A percentile compares a stretch with the other conserved stretches of the same genome.
Conservation (phyloP, 768 basidiomycete species). For the Collybia mongolica region DNA sequence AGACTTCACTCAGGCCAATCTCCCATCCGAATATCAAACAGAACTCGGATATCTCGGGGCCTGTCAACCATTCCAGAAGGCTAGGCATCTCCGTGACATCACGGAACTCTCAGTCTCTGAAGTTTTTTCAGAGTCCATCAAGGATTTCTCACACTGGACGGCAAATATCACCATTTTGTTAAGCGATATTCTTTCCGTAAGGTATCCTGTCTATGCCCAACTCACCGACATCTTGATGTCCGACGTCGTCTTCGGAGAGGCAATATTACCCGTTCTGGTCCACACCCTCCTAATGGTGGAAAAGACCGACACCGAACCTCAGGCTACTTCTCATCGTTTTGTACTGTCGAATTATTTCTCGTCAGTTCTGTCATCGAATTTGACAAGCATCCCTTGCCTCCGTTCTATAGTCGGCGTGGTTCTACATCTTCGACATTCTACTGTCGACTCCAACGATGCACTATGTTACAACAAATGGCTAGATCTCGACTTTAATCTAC, state of each 20-base stretch:
- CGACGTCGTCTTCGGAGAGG: constrained; percentile 58
- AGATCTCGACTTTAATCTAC: constrained; percentile 64
- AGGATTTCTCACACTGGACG: constrained; percentile 65
- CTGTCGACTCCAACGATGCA: constrained; percentile 32
- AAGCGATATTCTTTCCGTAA: constrained; percentile 51
- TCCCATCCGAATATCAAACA: constrained; percentile 35
- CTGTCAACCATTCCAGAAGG: constrained; percentile 37
- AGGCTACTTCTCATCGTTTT: constrained; percentile 23
- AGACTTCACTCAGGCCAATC: constrained; percentile 21
- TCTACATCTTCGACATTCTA: constrained; percentile 78
- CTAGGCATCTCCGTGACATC: constrained; percentile 33
- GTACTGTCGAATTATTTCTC: constrained; percentile 58
- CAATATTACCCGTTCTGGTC: constrained; percentile 73
- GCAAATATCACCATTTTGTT: constrained; percentile 54
- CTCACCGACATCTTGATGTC: constrained; percentile 56
- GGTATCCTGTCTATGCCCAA: constrained; percentile 67
- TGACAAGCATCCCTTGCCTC: constrained; percentile 41
- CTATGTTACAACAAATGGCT: constrained; percentile 80
- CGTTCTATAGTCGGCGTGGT: constrained; percentile 70
- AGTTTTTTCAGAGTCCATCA: constrained; percentile 34
- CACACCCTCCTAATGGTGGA: constrained; percentile 56
- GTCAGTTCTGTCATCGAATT: constrained; percentile 41
- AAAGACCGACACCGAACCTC: constrained; percentile 14
- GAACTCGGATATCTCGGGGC: constrained; percentile 49
- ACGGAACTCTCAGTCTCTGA: constrained; percentile 32